Base-by-base conservation (phyloP, 768 basidiomycete species). In the Megacollybia marginata region DNA sequence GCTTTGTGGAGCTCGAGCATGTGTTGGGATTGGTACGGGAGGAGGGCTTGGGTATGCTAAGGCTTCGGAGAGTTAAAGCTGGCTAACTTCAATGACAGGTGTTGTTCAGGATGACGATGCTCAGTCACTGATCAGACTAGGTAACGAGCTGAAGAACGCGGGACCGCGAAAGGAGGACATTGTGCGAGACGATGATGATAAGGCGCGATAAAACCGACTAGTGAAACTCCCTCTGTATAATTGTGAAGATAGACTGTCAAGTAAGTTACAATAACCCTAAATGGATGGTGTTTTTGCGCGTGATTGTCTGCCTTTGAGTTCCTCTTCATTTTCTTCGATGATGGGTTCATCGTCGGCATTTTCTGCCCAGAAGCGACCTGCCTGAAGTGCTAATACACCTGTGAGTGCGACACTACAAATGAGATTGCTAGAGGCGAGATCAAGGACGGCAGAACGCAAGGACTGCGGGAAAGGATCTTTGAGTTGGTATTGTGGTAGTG, bases 91-190 rank as follows among this genome's bases (percentile, higher is more conserved):
- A 51, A 35, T 9, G 44, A 53, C 56, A 85, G 89, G 91, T 51
- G 86, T 89, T 36, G 76, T 93, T 35, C 70, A 94, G 47, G 92
- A 92, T 58, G 91, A 91, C 56, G 85, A 86, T 51, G 91, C 87
- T 3, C 79, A 88, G 67, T 80, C 80, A 10, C 73, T 95, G 55
- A 80, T 94, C 40, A 85, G 89, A 31, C 88, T 91, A 63, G 85
- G 91, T 31, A 78, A 74, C 48, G 91, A 94, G 65, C 74, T 94
- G 52, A 85, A 85, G 66, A 80, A 85, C 57, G 75, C 78, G 19
- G 78, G 73, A 62, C 91, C 92, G n/a, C 80, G 91, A 63, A 93
- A 95, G 69, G 95, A 96, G 71, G 94, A 98, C 63, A 95, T 97
- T 57, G 83, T 96, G 36, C 83, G 88, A 62, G 88, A 89, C 60